Base-by-base conservation (phyloP, 306 rosid species). In the Macrotyloma uniflorum region DNA sequence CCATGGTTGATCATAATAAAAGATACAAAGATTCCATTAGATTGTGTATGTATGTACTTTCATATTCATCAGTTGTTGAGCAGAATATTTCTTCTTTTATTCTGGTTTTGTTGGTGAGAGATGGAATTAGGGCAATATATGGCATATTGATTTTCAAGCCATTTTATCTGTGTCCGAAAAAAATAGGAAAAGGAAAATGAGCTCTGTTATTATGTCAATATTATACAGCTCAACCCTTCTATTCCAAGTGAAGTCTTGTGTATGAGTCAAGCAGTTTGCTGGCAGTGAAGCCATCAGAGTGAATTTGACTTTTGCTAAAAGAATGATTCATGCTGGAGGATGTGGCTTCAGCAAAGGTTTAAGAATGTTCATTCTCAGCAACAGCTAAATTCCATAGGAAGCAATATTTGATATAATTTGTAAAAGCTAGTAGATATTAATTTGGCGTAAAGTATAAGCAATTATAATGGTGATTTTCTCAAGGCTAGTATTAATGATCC, bases 61-160 rank as follows among this genome's bases (percentile, higher is more conserved):
- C 14, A 3, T 67, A 43, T 65, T 57, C 53, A 45, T 62, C 28
- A 11, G 47, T 49, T 16, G 28, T 71, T 59, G 40, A 43, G 64
- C 72, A 55, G 40, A 45, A 46, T 63, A 24, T 38, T 38, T 50
- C 35, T 69, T 68, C 40, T 71, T 61, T 71, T 20, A 71, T 35
- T 79, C 8, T 62, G 78, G n/a, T 13, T 20, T 50, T 71, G 24
- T 47, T 70, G 20, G 38, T 47, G 35, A 58, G 50, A 33, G 76
- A 49, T 32, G 28, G 28, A 58, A 40, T 26, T 11, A 19, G 33
- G 13, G 35, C 55, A 51, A 51, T 24, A 47, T 59, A 16, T 18
- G 15, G 43, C 74, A n/a, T 19, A 24, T 43, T 67, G 57, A 18
- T 58, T 46, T 69, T 57, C 62, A 68, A 68, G n/a, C 32, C 62